Evolutionary conservation across 192 early-diverging fungal species (phyloP).

Genomic region (Geranomyces variabilis): DNA sequence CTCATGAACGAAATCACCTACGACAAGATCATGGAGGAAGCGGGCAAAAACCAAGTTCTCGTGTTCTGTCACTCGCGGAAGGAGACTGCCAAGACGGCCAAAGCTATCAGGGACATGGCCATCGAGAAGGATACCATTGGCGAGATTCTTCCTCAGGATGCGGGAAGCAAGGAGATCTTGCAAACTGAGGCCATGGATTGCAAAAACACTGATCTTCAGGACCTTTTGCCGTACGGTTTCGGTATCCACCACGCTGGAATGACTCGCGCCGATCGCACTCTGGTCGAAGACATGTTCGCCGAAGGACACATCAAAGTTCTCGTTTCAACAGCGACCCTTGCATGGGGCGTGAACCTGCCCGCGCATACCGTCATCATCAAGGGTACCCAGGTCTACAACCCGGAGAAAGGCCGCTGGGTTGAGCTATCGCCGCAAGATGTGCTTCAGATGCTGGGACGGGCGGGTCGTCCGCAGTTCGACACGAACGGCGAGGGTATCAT

Average conservation of each 20-base stretch:
- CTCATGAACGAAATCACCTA: conserved; percentile 97
- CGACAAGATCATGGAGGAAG: conserved; percentile 90
- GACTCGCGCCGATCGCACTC: conserved; percentile 84
- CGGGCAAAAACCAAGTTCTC: conserved; percentile 80
- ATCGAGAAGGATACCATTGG: conserved; percentile 84
- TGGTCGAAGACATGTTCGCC: conserved; percentile 91
- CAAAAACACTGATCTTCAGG: conserved; percentile 83
- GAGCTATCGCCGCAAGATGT: conserved; percentile 96
- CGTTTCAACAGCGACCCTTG: conserved; percentile 94
- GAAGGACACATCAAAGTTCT: conserved; percentile 91
- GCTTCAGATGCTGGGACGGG: conserved; percentile 97
- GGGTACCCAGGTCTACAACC: conserved; percentile 96
- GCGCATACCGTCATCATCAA: conserved; percentile 98
- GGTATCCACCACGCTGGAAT: conserved; percentile 98
- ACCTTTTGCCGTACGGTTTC: conserved; percentile 93
- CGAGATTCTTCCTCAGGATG: conserved; percentile 80
- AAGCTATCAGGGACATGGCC: conserved; percentile 89
- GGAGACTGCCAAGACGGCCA: conserved; percentile 95
- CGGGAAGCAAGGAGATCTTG: conserved; percentile 82
- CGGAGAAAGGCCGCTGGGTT: conserved; percentile 94
- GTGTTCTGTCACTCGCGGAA: conserved; percentile 98
- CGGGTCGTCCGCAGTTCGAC: conserved; percentile 96
- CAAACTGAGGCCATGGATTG: conserved; percentile 76
- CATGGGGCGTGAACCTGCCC: conserved; percentile 99
- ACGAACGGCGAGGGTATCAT: conserved; percentile 95